Evolutionary conservation across 139 green algal genomes (phyloP).

Genomic region (Coelastrella sp.): DNA sequence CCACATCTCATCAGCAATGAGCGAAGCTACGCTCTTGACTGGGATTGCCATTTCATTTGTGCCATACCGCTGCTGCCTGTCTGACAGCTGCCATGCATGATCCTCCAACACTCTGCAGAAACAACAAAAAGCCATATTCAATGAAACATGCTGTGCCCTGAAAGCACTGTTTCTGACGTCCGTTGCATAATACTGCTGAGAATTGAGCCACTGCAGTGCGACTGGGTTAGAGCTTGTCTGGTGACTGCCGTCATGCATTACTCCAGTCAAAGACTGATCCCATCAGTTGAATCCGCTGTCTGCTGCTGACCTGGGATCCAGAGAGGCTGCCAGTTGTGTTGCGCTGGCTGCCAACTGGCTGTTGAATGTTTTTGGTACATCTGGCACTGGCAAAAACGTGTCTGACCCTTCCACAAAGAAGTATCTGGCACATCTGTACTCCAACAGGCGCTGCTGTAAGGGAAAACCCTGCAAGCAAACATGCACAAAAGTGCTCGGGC

Average conservation of each 20-base stretch:
- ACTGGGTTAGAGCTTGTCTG: too few relatives aligned
- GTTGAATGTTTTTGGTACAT: conserved; percentile 53
- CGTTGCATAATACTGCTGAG: not conserved
- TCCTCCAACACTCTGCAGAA: conserved; percentile 40
- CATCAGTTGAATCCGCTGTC: not conserved
- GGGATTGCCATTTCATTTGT: conserved; percentile 70
- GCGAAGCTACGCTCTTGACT: conserved; percentile 53
- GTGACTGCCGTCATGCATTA: too few relatives aligned
- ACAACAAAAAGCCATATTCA: too few relatives aligned
- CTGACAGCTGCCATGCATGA: conserved; percentile 53
- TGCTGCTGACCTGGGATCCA: conserved; percentile 14
- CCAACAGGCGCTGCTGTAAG: conserved; percentile 55
- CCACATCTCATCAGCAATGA: conserved; percentile 73
- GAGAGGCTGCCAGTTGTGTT: conserved; percentile 15
- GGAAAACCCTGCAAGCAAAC: conserved; percentile 28
- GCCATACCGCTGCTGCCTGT: conserved; percentile 62
- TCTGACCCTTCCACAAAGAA: conserved; percentile 55
- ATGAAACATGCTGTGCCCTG: too few relatives aligned
- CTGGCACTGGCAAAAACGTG: conserved; percentile 61
- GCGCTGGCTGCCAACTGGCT: conserved; percentile 48
- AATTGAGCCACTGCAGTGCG: too few relatives aligned
- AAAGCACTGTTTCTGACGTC: too few relatives aligned
- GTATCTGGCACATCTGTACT: conserved; percentile 67
- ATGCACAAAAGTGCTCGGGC: too few relatives aligned
- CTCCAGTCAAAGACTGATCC: too few relatives aligned